These are phyloP conservation scores for Globisporangium sylvaticum DNA, from an alignment of 352 stramenopile genomes.

Conservation along the genomic window DNA sequence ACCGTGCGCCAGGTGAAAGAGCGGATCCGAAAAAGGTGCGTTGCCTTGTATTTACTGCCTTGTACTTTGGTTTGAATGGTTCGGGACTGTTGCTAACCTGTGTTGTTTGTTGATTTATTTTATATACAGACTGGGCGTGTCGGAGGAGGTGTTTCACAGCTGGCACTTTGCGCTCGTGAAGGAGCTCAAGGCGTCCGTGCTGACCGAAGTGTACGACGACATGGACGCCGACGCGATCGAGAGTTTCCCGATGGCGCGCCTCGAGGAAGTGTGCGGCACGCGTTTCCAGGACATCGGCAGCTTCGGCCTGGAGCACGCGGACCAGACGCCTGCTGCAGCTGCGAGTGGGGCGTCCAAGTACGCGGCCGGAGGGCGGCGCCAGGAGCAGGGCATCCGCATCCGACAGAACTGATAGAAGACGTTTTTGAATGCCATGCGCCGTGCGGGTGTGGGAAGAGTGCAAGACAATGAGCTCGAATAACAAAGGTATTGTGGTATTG, in stretches of 20 bases:
- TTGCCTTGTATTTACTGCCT: background rate
- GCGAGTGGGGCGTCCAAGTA: constrained; percentile 19
- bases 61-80: background rate
- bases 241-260: constrained; percentile 48
- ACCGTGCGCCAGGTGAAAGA: constrained; percentile 66
- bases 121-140: constrained; percentile 54
- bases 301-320: constrained; percentile 73
- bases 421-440: background rate
- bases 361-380: constrained; percentile 27
- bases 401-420: constrained; percentile 43
- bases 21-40: constrained; percentile 60
- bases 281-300: constrained; percentile 50
- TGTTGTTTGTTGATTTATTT: background rate
- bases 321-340: constrained; percentile 30
- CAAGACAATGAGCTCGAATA: background rate
- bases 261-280: constrained; percentile 54
- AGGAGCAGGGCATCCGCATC: constrained; percentile 84
- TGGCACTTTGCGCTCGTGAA: constrained; percentile 79
- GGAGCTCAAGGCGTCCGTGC: constrained; percentile 62
- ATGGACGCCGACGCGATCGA: constrained; percentile 56
- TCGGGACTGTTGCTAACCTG: background rate
- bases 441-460: background rate
- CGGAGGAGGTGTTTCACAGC: constrained; percentile 52
- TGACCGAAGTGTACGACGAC: constrained; percentile 53
- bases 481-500: constrained; percentile 11